phyloP scores from a whole-genome alignment of 2,329 filamentous ascomycete genomes.

The Nemania sp. region DNA sequence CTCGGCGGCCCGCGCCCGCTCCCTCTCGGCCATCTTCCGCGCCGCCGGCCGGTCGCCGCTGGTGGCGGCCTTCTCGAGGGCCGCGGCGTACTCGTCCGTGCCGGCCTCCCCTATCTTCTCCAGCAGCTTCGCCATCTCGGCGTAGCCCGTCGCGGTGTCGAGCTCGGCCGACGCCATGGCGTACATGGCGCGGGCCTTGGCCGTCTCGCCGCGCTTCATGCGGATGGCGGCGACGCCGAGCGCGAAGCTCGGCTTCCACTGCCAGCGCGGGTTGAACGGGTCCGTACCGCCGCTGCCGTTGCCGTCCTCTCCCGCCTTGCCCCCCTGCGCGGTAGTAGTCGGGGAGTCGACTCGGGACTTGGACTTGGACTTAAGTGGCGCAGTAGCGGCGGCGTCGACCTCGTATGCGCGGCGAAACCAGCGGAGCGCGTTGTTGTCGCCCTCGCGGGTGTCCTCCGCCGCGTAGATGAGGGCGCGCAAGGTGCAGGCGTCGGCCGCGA shows the following conservation, averaged over 20 bases:
- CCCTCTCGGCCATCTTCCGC: conserved; percentile 33
- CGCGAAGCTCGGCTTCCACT: conserved; percentile 43
- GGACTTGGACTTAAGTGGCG: not conserved
- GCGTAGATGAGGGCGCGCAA: conserved; percentile 41
- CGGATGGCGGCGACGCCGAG: conserved; percentile 39
- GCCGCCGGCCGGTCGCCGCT: conserved; percentile 36
- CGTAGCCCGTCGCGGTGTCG: conserved; percentile 36
- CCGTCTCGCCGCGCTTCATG: conserved; percentile 27
- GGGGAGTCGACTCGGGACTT: not conserved
- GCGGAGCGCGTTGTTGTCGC: conserved; percentile 37
- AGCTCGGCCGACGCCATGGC: conserved; percentile 39
- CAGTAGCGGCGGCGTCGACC: not conserved
- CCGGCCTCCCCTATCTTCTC: conserved; percentile 19
- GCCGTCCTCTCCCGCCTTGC: not conserved
- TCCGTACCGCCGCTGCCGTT: not conserved
- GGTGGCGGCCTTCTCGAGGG: conserved; percentile 42
- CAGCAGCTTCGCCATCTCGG: conserved; percentile 38
- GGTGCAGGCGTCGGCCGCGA: conserved; percentile 44
- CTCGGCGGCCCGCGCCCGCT: conserved; percentile 23
- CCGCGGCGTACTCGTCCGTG: conserved; percentile 32
- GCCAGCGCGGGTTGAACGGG: conserved; percentile 36
- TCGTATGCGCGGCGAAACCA: conserved; percentile 38
- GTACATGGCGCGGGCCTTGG: conserved; percentile 33
- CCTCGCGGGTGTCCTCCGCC: conserved; percentile 14
- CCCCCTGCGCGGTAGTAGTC: no score